A percentile compares a stretch with the other conserved stretches of the same genome.
These are phyloP conservation scores for Tylopilus sp. DNA, from an alignment of 768 basidiomycete genomes.

Conservation along the genomic window DNA sequence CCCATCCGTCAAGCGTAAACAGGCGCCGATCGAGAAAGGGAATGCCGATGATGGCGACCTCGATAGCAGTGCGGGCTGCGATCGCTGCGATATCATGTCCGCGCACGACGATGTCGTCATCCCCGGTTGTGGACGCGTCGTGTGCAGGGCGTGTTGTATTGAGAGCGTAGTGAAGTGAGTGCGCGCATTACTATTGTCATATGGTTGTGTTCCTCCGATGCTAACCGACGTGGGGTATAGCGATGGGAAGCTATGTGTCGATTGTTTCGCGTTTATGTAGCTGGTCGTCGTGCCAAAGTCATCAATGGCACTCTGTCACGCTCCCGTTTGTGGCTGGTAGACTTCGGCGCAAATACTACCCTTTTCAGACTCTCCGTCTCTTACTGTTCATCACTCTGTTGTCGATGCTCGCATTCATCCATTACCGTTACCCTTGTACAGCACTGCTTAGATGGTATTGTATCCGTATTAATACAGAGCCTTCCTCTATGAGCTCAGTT, in stretches of 20 bases:
- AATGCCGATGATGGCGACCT: constrained; percentile 11
- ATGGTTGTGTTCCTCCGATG: neutral
- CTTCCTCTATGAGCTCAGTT: neutral
- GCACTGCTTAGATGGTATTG: constrained; percentile 8
- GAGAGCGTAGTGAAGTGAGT: constrained; percentile 36
- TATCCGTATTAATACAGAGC: constrained; percentile 8
- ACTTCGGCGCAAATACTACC: neutral
- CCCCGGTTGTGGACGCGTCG: constrained; percentile 33
- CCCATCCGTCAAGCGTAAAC: constrained; percentile 26
- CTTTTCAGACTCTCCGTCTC: neutral
- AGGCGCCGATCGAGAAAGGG: constrained; percentile 23
- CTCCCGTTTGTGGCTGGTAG: neutral
- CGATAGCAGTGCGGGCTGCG: neutral
- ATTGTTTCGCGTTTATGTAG: constrained; percentile 29
- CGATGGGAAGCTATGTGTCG: constrained; percentile 31
- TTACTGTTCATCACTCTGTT: neutral
- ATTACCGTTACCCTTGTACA: constrained; percentile 2
- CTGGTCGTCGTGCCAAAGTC: neutral
- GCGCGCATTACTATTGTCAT: neutral
- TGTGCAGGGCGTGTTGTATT: constrained; percentile 35
- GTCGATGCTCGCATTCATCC: constrained; percentile 6
- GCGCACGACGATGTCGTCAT: constrained; percentile 13
- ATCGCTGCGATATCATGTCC: neutral
- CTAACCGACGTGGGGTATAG: constrained; percentile 16
- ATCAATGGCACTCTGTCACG: neutral